These are phyloP conservation scores for Leucaena leucocephala DNA, from an alignment of 306 rosid genomes.

Conservation along the genomic window DNA sequence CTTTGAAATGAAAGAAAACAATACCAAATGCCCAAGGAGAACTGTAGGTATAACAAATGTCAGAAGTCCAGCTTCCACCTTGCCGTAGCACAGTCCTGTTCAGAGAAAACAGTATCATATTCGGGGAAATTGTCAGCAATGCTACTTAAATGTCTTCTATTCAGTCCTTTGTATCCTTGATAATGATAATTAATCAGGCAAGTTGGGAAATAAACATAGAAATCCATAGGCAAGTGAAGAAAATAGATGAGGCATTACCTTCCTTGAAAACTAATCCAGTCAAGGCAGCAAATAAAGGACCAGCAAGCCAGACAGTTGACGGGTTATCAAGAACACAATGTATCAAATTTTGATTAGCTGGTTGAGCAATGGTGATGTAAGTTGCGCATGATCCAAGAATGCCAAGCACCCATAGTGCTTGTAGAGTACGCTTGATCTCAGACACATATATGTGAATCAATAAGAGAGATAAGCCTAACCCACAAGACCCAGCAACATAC, in stretches of 20 bases:
- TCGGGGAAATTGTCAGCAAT: conserved; percentile 12
- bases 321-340: conserved; percentile 68
- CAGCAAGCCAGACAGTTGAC: conserved; percentile 73
- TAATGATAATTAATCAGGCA: conserved; percentile 5
- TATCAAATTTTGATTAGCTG: conserved; percentile 61
- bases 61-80: conserved; percentile 88
- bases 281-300: conserved; percentile 86
- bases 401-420: conserved; percentile 87
- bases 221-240: conserved; percentile 6
- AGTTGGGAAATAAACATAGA: background rate
- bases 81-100: conserved; percentile 94
- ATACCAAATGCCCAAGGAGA: conserved; percentile 93
- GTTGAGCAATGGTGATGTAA: conserved; percentile 61
- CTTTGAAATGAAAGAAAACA: conserved; percentile 28
- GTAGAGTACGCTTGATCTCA: conserved; percentile 81
- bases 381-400: conserved; percentile 67
- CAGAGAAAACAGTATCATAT: conserved; percentile 30
- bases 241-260: conserved; percentile 50
- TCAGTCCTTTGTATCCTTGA: background rate
- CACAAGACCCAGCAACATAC: conserved; percentile 66
- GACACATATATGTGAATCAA: conserved; percentile 85
- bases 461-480: conserved; percentile 73
- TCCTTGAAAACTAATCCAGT: conserved; percentile 96
- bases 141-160: background rate
- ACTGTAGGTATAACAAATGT: conserved; percentile 69